phyloP scores from a whole-genome alignment of 305 asterid genomes.

The Fraxinus xanthoxyloides region DNA sequence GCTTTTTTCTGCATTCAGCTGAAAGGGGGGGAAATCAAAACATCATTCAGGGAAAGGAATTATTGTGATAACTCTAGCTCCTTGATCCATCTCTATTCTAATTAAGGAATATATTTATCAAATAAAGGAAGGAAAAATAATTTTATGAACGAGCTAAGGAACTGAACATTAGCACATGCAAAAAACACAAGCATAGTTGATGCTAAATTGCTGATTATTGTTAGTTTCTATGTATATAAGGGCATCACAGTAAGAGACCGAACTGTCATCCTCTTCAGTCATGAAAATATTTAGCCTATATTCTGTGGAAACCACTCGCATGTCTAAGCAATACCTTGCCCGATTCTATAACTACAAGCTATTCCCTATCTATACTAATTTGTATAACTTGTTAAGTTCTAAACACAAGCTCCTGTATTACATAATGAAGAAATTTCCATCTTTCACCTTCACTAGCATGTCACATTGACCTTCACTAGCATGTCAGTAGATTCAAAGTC shows the following conservation, averaged over 20 bases:
- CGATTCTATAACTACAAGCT: neutral
- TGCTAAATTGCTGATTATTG: neutral
- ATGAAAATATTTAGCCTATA: neutral
- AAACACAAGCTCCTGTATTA: neutral
- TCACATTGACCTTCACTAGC: neutral
- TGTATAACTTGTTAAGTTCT: neutral
- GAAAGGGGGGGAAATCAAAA: slow-evolving; percentile 21
- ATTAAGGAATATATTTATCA: neutral
- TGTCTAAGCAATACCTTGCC: neutral
- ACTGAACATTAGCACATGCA: neutral
- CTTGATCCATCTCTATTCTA: neutral
- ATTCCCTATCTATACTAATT: neutral
- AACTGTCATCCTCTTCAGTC: neutral
- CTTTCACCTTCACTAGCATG: neutral
- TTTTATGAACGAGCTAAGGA: neutral
- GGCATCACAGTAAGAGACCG: neutral
- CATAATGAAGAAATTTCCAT: neutral
- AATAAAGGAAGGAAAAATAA: neutral
- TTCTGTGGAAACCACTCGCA: neutral
- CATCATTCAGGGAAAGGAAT: neutral
- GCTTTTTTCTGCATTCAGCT: slow-evolving; percentile 57
- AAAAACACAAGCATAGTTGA: neutral
- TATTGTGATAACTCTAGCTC: neutral
- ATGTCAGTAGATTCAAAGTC: neutral
- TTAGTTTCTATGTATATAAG: neutral